These are phyloP conservation scores for Penicillium digitatum DNA, from an alignment of 2,329 filamentous ascomycete species.

Conservation along the genomic window DNA sequence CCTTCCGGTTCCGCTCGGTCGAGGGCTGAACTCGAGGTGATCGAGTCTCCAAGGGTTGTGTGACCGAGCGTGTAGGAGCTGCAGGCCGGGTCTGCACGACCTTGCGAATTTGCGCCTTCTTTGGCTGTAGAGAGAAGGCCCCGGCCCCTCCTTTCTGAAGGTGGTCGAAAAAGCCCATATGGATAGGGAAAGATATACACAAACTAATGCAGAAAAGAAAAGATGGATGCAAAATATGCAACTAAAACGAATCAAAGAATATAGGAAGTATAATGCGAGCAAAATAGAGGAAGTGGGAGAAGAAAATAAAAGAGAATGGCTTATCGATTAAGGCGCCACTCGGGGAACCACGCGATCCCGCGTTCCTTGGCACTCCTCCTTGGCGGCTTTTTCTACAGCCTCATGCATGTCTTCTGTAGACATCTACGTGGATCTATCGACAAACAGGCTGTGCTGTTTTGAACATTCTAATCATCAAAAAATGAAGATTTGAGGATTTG, in stretches of 20 bases:
- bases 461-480: not conserved
- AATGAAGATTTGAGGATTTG: not conserved
- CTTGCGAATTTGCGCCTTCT: slow-evolving; percentile 43
- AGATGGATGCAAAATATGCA: slow-evolving; percentile 12
- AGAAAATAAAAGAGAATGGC: slow-evolving; percentile 8
- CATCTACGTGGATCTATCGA: not conserved
- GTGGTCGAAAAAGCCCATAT: slow-evolving; percentile 46
- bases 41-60: slow-evolving; percentile 22
- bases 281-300: not conserved
- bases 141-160: slow-evolving; percentile 44
- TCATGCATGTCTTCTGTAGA: not conserved
- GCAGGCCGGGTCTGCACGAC: slow-evolving; percentile 38
- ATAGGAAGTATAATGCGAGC: slow-evolving; percentile 1
- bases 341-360: slow-evolving; percentile 16
- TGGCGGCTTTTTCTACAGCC: not conserved
- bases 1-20: slow-evolving; percentile 23
- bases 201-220: slow-evolving; percentile 9
- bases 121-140: slow-evolving; percentile 40
- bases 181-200: slow-evolving; percentile 17
- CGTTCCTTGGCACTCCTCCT: slow-evolving; percentile 1
- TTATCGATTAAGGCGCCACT: slow-evolving; percentile 21
- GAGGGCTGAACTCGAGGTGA: slow-evolving; percentile 19
- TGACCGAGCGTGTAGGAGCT: slow-evolving; percentile 27
- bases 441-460: not conserved
- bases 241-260: not conserved